These are phyloP conservation scores for Epichloe glyceriae DNA, from an alignment of 2,329 filamentous ascomycete species.

Conservation along the genomic window DNA sequence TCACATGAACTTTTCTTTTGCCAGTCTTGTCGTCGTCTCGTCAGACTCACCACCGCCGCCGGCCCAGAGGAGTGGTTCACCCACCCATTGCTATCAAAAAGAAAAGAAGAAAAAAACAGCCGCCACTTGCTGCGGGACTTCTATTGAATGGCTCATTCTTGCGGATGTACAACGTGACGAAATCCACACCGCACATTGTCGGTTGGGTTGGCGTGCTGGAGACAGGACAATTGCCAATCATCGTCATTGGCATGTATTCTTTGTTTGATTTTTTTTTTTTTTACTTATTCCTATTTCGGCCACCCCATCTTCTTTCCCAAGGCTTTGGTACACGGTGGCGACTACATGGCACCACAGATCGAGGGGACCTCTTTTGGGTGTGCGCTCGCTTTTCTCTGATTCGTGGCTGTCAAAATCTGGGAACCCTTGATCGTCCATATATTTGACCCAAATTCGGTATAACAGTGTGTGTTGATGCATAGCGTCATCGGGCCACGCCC, in stretches of 20 bases:
- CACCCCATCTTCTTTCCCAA: background rate
- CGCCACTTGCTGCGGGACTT: no score
- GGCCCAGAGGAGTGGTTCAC: no score
- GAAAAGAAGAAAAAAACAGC: no score
- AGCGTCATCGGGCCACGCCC: background rate
- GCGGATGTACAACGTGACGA: no score
- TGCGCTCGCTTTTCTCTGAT: background rate
- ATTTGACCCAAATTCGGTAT: background rate
- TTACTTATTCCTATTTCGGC: background rate
- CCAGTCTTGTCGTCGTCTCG: no score
- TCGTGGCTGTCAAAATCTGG: constrained; percentile 3
- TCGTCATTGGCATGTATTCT: background rate
- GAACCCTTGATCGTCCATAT: constrained; percentile 2
- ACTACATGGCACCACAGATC: background rate
- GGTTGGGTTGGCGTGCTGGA: no score
- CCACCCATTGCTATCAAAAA: no score
- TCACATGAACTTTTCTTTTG: no score
- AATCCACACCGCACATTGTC: no score
- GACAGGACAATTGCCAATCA: no score
- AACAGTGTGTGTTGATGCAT: background rate
- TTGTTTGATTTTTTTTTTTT: background rate
- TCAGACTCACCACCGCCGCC: no score
- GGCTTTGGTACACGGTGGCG: background rate
- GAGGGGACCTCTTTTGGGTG: background rate
- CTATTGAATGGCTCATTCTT: no score